Base-by-base conservation (phyloP, 192 early-diverging fungal species). In the Podila clonocystis region DNA sequence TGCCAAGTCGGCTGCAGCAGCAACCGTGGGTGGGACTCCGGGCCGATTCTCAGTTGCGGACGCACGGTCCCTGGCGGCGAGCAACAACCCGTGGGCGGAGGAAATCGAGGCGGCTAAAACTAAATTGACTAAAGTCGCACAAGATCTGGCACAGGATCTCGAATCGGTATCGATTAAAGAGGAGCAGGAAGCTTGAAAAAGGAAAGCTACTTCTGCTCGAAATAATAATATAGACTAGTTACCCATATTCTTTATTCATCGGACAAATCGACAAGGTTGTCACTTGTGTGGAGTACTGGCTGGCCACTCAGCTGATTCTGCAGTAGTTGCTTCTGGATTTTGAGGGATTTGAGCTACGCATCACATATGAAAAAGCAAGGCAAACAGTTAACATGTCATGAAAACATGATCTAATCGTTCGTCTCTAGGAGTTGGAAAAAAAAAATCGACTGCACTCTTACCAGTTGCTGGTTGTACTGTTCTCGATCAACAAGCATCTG, bases 401-500 rank as follows among this genome's bases (percentile, higher is more conserved):
- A 11, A 24, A 38, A 64, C 58, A n/a, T n/a, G n/a, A n/a, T n/a
- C n/a, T n/a, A n/a, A n/a, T n/a, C n/a, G n/a, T n/a, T n/a, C n/a
- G n/a, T n/a, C n/a, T n/a, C n/a, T n/a, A n/a, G n/a, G n/a, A n/a
- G n/a, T n/a, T n/a, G n/a, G n/a, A n/a, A n/a, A n/a, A n/a, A n/a
- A n/a, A n/a, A n/a, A n/a, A n/a, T n/a, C n/a, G n/a, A n/a, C n/a
- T n/a, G n/a, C n/a, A n/a, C n/a, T n/a, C n/a, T n/a, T 72, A 80
- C 77, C 77, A 80, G 28, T 15, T 70, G 64, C 36, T 73, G 60
- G 62, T 80, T 80, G 49, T 80, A 80, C 57, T 80, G 70, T 31
- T 80, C 70, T 26, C 83, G 73, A 38, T 82, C 74, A 0, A 76
- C 65, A 4, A 79, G 63, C 67, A 76, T 70, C 50, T 85, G 82